Conservation (phyloP, 23 red algal genomes). For the Pyropia haitanensis region DNA sequence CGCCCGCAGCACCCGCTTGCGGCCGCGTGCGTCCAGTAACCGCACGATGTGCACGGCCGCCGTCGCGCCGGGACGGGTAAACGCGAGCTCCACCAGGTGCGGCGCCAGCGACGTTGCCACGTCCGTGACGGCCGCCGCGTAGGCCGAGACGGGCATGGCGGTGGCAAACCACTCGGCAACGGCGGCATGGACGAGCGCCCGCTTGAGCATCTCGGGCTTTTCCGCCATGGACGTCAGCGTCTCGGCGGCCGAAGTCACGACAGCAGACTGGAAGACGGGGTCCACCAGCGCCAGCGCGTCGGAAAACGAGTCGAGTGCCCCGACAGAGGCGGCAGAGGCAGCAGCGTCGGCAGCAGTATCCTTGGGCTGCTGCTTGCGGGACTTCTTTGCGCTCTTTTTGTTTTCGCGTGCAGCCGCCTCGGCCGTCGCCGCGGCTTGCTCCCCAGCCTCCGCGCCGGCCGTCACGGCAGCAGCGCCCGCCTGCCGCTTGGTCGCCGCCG, state of each 20-base stretch:
- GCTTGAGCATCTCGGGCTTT: conserved; percentile 32
- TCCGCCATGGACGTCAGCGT: conserved; percentile 28
- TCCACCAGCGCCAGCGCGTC: conserved; percentile 18
- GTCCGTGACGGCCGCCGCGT: conserved; percentile 16
- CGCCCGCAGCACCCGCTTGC: conserved; percentile 39
- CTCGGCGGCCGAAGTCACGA: conserved; percentile 30
- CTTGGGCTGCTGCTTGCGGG: too few relatives aligned
- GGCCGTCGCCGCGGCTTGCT: not conserved
- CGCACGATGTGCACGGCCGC: conserved; percentile 18
- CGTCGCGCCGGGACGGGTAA: conserved; percentile 34
- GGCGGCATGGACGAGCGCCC: conserved; percentile 56
- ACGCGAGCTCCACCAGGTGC: conserved; percentile 34
- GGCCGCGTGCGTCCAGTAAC: conserved; percentile 45
- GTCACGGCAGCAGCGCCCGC: not conserved
- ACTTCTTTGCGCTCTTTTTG: not conserved
- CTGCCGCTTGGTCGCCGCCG: not conserved
- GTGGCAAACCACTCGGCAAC: conserved; percentile 32
- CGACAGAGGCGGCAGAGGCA: not conserved
- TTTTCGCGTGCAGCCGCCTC: not conserved
- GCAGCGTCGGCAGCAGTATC: too few relatives aligned
- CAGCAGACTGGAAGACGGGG: conserved; percentile 18
- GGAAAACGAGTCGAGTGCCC: conserved; percentile 2
- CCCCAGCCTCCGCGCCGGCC: too few relatives aligned
- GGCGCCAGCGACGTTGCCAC: conserved; percentile 23
- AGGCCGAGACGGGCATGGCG: conserved; percentile 9